A percentile compares a stretch with the other conserved stretches of the same genome.
phyloP scores from a whole-genome alignment of 495 filamentous ascomycete species.

The Tuber magnatum region DNA sequence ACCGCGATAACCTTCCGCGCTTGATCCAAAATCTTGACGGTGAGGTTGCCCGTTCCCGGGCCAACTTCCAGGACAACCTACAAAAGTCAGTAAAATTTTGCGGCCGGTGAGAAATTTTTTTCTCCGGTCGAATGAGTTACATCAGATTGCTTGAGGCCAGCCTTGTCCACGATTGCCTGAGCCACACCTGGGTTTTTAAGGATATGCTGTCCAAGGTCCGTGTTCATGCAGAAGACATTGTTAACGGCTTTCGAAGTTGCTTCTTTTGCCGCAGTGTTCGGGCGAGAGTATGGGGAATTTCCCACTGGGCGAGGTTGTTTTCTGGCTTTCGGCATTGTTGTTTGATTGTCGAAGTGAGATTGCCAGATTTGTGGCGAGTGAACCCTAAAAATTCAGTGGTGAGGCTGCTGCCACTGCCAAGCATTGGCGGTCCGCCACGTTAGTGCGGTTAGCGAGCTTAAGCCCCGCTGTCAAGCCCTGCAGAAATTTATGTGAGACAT shows the following conservation, averaged over 20 bases:
- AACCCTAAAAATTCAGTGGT: neutral
- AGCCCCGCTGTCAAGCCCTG: neutral
- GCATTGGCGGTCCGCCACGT: neutral
- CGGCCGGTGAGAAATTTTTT: neutral
- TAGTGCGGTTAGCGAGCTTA: neutral
- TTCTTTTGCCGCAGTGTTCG: constrained; percentile 18
- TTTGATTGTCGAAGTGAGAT: neutral
- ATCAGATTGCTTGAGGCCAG: constrained; percentile 81
- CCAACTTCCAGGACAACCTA: constrained; percentile 65
- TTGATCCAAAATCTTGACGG: constrained; percentile 77
- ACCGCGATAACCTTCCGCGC: constrained; percentile 83
- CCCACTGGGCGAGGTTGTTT: constrained; percentile 16
- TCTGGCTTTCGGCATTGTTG: constrained; percentile 28
- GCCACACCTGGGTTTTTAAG: constrained; percentile 93
- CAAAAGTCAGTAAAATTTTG: neutral
- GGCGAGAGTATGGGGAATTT: constrained; percentile 25
- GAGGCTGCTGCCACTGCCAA: neutral
- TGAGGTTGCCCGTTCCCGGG: constrained; percentile 79
- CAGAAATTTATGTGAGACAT: neutral
- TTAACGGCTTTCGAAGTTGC: constrained; percentile 52
- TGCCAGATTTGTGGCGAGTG: neutral
- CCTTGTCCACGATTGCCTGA: constrained; percentile 79
- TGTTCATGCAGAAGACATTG: constrained; percentile 84
- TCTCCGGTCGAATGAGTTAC: constrained; percentile 39
- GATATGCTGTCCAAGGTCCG: constrained; percentile 81